A percentile compares a stretch with the other conserved stretches of the same genome.
These are phyloP conservation scores for Citrus trifoliata DNA, from an alignment of 345 rosid genomes.

Conservation along the genomic window DNA sequence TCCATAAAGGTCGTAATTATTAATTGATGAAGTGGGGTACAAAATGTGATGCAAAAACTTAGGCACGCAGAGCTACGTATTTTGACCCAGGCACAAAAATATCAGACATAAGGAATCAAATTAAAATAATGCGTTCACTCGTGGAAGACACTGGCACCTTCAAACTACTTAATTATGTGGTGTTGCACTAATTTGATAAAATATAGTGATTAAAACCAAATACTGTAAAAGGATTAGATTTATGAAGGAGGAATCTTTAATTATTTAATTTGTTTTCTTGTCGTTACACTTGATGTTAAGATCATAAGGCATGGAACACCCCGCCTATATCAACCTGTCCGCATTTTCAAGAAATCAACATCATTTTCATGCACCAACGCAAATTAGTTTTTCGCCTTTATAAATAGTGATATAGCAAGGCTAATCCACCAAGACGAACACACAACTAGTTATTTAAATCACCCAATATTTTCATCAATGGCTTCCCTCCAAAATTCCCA, in stretches of 20 bases:
- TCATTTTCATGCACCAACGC: not conserved
- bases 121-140: not conserved
- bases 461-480: slow-evolving; percentile 18
- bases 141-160: not conserved
- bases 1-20: not conserved
- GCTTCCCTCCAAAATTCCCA: slow-evolving; percentile 23
- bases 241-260: not conserved
- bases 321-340: not conserved
- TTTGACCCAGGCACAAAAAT: not conserved
- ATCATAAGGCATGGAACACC: not conserved
- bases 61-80: not conserved
- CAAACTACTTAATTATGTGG: no score
- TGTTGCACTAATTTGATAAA: no score
- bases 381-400: not conserved
- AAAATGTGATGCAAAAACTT: not conserved
- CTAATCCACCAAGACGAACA: not conserved
- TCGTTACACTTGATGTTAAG: not conserved
- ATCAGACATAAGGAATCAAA: not conserved
- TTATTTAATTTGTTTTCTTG: not conserved
- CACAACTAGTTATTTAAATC: not conserved
- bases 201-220: no score
- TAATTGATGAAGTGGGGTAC: not conserved
- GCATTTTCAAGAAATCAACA: not conserved
- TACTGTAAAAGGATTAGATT: not conserved
- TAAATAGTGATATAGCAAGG: not conserved